Conservation (phyloP, 257 asterid species). For the Solanum bulbocastanum region DNA sequence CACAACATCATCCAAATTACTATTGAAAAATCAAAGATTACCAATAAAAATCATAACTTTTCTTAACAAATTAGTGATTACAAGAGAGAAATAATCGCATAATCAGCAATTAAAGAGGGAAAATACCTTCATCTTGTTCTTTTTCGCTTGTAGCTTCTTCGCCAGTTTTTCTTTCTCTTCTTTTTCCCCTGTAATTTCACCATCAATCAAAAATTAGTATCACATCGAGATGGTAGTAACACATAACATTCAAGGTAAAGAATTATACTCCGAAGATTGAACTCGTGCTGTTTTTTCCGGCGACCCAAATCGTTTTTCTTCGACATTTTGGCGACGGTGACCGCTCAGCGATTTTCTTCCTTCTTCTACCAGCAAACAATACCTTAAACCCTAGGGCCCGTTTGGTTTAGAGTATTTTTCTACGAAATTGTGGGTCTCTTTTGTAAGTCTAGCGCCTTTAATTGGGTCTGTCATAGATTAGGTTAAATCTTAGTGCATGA, state of each 20-base stretch:
- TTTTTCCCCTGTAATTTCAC: constrained; percentile 44
- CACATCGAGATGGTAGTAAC: neutral
- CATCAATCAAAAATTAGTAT: neutral
- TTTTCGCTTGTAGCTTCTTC: constrained; percentile 76
- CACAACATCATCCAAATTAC: constrained; percentile 8
- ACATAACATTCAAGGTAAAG: neutral
- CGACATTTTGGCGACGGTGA: constrained; percentile 42
- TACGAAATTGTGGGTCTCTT: neutral
- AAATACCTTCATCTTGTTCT: constrained; percentile 81
- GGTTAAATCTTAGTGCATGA: too few species aligned
- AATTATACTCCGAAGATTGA: constrained; percentile 47
- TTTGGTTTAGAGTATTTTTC: neutral
- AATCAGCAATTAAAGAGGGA: neutral
- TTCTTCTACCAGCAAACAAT: neutral
- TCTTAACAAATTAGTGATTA: neutral
- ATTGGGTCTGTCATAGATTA: too few species aligned
- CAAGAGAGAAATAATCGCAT: neutral
- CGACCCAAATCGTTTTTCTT: constrained; percentile 87
- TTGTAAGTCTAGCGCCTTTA: too few species aligned
- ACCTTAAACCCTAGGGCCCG: constrained; percentile 1
- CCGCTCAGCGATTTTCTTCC: neutral
- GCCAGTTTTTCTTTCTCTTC: constrained; percentile 54
- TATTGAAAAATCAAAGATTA: neutral
- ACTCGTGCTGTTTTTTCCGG: constrained; percentile 70
- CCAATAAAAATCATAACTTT: neutral